phyloP scores from a whole-genome alignment of 177 flowering plant genomes.

The Vitis hybrid region DNA sequence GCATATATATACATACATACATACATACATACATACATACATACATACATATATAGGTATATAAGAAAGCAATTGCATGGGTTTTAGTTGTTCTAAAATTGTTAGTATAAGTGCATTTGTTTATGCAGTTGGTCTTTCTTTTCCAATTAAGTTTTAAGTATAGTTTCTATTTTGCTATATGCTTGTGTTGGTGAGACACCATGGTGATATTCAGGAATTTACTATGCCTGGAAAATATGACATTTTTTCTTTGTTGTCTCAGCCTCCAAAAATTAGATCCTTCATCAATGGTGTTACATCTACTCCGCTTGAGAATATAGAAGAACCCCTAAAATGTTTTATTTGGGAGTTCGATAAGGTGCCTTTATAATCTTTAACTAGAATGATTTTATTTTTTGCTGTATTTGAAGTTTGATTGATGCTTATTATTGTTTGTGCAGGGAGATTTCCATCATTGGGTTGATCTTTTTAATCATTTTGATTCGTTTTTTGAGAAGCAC shows the following conservation, averaged over 20 bases:
- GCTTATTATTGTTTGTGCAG: slow-evolving; percentile 39
- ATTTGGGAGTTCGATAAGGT: slow-evolving; percentile 96
- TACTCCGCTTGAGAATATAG: slow-evolving; percentile 75
- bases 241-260: slow-evolving; percentile 18
- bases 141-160: no score
- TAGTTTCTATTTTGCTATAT: background rate
- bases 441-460: slow-evolving; percentile 99
- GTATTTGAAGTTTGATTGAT: slow-evolving; percentile 12
- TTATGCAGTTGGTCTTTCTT: background rate
- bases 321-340: slow-evolving; percentile 68
- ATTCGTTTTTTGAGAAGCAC: slow-evolving; percentile 85
- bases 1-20: no score
- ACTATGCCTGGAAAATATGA: background rate
- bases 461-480: slow-evolving; percentile 91
- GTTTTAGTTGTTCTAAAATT: background rate
- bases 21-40: no score
- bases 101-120: background rate
- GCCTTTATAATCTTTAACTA: background rate
- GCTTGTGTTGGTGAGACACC: background rate
- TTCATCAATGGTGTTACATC: slow-evolving; percentile 69
- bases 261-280: slow-evolving; percentile 89
- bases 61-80: background rate
- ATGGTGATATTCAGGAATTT: background rate
- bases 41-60: no score
- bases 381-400: background rate